Base-by-base conservation (phyloP, 1,284 basidiomycete species). In the Tylopilus sp. region DNA sequence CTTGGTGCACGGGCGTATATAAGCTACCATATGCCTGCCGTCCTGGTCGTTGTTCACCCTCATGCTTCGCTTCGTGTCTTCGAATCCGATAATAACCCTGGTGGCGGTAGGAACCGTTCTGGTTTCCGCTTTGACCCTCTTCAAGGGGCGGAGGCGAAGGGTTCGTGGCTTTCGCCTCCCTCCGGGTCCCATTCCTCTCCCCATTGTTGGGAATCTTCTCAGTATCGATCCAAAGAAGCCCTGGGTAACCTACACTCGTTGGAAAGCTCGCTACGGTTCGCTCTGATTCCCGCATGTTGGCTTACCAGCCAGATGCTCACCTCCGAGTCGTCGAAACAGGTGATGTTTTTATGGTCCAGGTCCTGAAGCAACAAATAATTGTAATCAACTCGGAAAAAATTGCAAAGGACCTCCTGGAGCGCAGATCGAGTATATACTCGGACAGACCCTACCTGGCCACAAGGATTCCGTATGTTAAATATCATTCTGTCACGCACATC, bases 371-470 rank as follows among this genome's bases (percentile, higher is more conserved):
- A 58, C 64, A 76, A 5, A 68, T 69, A 10, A 57, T 78, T 32
- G 64, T 78, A 5, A 69, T 77, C 10, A 68, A 52, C 55, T 74
- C 75, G 12, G 57, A 69, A 53, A 70, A 67, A 24, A 44, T 72
- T 33, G 71, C 70, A n/a, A 65, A 70, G 44, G 73, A 77, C 1
- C 75, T 75, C 15, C 38, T 75, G 8, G 74, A 76, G 2, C 66
- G 61, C 13, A 63, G 76, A 19, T 76, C 75, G 6, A 47, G 53
- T 29, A 62, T 72, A 55, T 75, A 78, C 54, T 77, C 74, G 7
- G 74, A 77, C 29, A 74, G 74, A 26, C 75, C 74, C 6, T 59
- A 67, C 56, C 6, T 77, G 12, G 73, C 76, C 15, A 64, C 74
- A 9, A 61, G 29, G 57, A 72, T 74, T 33, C 63, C 66, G 75